Evolutionary conservation across 495 filamentous ascomycete species (phyloP).

Genomic region (Penicillium argentinense): DNA sequence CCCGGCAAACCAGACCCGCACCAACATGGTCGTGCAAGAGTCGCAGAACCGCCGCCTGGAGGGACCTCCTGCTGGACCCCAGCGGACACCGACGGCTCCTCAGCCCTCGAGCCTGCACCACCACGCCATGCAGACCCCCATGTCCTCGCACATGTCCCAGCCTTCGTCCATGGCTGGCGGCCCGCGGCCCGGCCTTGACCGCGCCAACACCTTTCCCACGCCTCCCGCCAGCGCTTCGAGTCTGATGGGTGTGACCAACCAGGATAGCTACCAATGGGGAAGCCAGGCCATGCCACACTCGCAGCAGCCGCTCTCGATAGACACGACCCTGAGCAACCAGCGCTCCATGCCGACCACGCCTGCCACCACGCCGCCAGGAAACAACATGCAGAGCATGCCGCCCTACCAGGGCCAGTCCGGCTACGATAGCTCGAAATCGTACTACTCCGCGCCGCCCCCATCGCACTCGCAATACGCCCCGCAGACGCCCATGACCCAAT

Average conservation of each 20-base stretch:
- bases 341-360: constrained; percentile 94
- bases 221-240: constrained; percentile 91
- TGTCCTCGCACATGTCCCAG: constrained; percentile 64
- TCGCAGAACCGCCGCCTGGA: constrained; percentile 71
- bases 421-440: constrained; percentile 75
- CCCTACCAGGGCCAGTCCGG: constrained; percentile 67
- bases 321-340: constrained; percentile 75
- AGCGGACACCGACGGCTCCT: constrained; percentile 50
- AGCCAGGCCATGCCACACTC: constrained; percentile 62
- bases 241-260: constrained; percentile 76
- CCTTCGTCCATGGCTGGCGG: constrained; percentile 72
- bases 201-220: constrained; percentile 88
- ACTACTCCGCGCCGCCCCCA: constrained; percentile 74
- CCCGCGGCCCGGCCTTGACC: constrained; percentile 71
- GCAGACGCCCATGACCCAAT: constrained; percentile 59
- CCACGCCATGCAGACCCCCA: constrained; percentile 72
- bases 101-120: constrained; percentile 76
- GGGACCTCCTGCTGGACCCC: constrained; percentile 27
- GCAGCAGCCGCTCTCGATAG: constrained; percentile 80
- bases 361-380: constrained; percentile 87
- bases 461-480: constrained; percentile 70
- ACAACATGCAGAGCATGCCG: constrained; percentile 72
- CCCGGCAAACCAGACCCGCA: constrained; percentile 80
- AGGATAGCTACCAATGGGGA: constrained; percentile 73
- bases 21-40: constrained; percentile 84